Conservation (phyloP, 257 asterid genomes). For the Lithospermum erythrorhizon region DNA sequence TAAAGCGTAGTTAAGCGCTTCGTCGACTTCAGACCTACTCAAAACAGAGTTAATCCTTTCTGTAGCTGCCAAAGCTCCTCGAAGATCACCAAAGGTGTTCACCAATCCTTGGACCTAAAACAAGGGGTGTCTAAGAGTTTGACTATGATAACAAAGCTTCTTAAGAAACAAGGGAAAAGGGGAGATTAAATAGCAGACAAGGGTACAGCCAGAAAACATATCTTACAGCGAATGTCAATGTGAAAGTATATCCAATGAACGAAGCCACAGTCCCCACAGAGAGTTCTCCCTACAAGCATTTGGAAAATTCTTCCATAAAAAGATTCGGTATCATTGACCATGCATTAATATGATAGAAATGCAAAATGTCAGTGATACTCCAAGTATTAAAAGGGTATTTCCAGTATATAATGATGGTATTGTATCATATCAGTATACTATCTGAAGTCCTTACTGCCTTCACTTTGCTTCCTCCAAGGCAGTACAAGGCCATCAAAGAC, state of each 20-base stretch:
- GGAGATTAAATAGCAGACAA: constrained; percentile 3
- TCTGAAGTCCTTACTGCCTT: constrained; percentile 62
- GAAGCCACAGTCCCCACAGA: constrained; percentile 93
- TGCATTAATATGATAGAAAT: not conserved
- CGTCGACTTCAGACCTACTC: constrained; percentile 68
- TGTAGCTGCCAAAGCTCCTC: constrained; percentile 88
- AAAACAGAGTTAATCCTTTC: constrained; percentile 87
- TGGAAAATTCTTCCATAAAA: constrained; percentile 8
- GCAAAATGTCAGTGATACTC: not conserved
- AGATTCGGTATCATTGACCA: constrained; percentile 3
- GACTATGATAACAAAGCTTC: not conserved
- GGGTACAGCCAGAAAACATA: constrained; percentile 11
- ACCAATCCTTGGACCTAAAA: constrained; percentile 94
- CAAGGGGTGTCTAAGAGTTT: not conserved
- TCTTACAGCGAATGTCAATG: constrained; percentile 91
- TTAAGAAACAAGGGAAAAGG: constrained; percentile 8
- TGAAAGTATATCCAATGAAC: constrained; percentile 89
- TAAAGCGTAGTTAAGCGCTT: constrained; percentile 70
- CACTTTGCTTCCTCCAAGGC: constrained; percentile 98
- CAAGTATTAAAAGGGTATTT: not conserved
- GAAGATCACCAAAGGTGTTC: constrained; percentile 95
- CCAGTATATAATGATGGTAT: not conserved
- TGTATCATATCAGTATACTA: not conserved
- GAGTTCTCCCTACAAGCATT: constrained; percentile 65
- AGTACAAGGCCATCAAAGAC: constrained; percentile 79